Evolutionary conservation across 164 flowering plant genomes (phyloP).

Genomic region (Piper longum): DNA sequence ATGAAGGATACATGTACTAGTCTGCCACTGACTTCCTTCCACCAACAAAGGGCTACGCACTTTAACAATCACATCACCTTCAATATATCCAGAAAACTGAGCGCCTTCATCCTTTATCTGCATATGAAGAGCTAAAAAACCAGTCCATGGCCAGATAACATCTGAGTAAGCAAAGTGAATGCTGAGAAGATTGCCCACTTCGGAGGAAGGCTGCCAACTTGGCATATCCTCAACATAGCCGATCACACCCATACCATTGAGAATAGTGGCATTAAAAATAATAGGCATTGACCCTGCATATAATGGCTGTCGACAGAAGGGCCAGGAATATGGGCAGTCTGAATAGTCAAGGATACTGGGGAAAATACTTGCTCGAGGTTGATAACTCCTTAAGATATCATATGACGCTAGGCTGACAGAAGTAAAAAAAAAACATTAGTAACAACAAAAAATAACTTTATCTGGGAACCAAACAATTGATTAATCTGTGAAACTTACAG

Average conservation of each 20-base stretch:
- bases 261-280: constrained; percentile 82
- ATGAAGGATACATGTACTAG: constrained; percentile 67
- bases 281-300: constrained; percentile 99
- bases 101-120: constrained; percentile 96
- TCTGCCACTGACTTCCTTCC: constrained; percentile 37
- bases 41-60: constrained; percentile 69
- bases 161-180: constrained; percentile 77
- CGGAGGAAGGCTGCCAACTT: constrained; percentile 69
- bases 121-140: constrained; percentile 84
- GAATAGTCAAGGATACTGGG: constrained; percentile 73
- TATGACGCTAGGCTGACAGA: constrained; percentile 78
- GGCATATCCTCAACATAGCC: constrained; percentile 81
- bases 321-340: constrained; percentile 98
- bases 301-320: constrained; percentile 96
- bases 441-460: background rate
- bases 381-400: constrained; percentile 73
- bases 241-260: constrained; percentile 94
- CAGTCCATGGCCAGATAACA: constrained; percentile 99
- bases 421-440: constrained; percentile 1
- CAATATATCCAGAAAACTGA: constrained; percentile 71
- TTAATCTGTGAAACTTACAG: constrained; percentile 44
- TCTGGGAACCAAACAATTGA: background rate
- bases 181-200: constrained; percentile 83
- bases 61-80: constrained; percentile 74
- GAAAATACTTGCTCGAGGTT: constrained; percentile 90